Base-by-base conservation (phyloP, 306 rosid species). In the Carpinus viminea region DNA sequence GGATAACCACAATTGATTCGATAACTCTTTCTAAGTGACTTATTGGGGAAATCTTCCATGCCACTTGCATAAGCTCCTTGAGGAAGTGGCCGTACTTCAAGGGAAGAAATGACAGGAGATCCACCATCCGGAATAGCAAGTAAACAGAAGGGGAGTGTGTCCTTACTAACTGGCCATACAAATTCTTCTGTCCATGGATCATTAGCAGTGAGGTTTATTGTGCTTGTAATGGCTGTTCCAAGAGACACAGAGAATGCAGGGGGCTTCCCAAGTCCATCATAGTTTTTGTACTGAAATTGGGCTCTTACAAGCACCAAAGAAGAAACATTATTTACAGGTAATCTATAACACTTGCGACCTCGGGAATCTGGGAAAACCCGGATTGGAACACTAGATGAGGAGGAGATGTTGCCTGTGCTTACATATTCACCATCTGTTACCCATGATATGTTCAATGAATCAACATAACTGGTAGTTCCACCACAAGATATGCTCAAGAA, bases 401-500 rank as follows among this genome's bases (percentile, higher is more conserved):
- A 81, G 56, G 85, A 52, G 38, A 82, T 78, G 76, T 86, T 91
- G 76, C 95, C 97, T 20, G 85, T 74, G 85, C 81, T 82, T 75
- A 88, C 82, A 81, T 84, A 94, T 50, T 74, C 80, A 69, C 61
- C 84, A 85, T 94, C 97, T n/a, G 92, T 89, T 28, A 83, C 50
- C 98, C 98, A 94, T 70, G 85, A 82, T 56, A 94, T 87, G 76
- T 85, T 87, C 4, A 78, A 85, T 70, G 91, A 76, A 82, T 94
- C 97, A 43, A 45, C 80, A 84, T 87, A 88, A 73, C 84, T 86
- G 38, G 79, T 78, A 65, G 65, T 87, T 86, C 92, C 97, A 77
- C 98, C 98, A 84, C 98, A 94, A 78, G 95, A 82, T 66, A 94
- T 83, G 84, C 98, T 94, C 85, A 94, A 72, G 86, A 94, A 94